Evolutionary conservation across 139 green algal species (phyloP).

Genomic region (Pseudopediastrum boryanum): DNA sequence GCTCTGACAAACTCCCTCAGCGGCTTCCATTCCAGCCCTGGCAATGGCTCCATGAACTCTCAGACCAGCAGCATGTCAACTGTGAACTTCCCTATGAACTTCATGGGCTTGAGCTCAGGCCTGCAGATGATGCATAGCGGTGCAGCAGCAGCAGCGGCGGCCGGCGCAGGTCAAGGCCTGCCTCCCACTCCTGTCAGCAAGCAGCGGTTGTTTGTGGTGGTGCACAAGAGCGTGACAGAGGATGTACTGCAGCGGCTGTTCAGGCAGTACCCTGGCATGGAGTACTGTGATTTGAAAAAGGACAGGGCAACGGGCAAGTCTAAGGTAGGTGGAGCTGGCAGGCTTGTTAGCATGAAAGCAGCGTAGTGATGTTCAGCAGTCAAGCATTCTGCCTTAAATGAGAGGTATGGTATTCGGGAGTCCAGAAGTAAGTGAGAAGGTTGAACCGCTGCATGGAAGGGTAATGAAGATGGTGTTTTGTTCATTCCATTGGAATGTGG

Average conservation of each 20-base stretch:
- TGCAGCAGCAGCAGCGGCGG: constrained; percentile 13
- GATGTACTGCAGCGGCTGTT: constrained; percentile 81
- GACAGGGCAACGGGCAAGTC: constrained; percentile 72
- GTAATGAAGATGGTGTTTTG: too few species aligned
- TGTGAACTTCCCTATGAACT: constrained; percentile 16
- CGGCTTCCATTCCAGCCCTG: constrained; percentile 20
- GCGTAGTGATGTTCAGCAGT: too few species aligned
- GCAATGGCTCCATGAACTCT: constrained; percentile 20
- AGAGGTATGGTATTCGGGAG: too few species aligned
- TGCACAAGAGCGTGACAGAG: constrained; percentile 82
- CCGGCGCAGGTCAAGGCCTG: not conserved
- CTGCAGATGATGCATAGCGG: not conserved
- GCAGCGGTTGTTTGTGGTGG: constrained; percentile 86
- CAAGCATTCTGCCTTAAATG: too few species aligned
- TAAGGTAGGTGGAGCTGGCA: constrained; percentile 52
- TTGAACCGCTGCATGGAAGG: too few species aligned
- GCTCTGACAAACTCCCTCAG: too few species aligned
- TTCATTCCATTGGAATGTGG: too few species aligned
- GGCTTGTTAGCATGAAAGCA: too few species aligned
- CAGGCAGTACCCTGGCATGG: constrained; percentile 79
- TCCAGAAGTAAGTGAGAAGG: too few species aligned
- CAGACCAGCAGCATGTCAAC: constrained; percentile 27
- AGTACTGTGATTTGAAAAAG: constrained; percentile 91
- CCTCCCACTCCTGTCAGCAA: constrained; percentile 51
- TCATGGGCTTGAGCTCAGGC: constrained; percentile 24